Conservation (phyloP, 1,284 basidiomycete species). For the Apiotrichum siamense region DNA sequence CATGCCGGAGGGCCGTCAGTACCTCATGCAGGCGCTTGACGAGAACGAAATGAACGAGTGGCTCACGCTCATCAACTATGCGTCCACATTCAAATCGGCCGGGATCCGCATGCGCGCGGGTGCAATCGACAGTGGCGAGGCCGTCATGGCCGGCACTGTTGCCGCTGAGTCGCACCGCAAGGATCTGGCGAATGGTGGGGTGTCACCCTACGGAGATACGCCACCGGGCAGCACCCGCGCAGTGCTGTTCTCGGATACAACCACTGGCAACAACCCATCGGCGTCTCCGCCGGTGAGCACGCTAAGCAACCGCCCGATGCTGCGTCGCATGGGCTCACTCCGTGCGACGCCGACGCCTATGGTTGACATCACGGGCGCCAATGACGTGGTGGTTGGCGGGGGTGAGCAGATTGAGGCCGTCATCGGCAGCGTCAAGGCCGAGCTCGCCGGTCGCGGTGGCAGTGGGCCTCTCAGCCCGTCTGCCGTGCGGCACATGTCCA, state of each 20-base stretch:
- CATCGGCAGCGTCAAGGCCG: slow-evolving; percentile 77
- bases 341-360: slow-evolving; percentile 7
- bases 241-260: slow-evolving; percentile 2
- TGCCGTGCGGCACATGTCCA: no score
- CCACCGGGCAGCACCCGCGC: not conserved
- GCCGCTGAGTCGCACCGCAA: slow-evolving; percentile 66
- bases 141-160: slow-evolving; percentile 70
- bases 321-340: slow-evolving; percentile 15
- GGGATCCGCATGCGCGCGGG: slow-evolving; percentile 75
- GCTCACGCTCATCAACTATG: slow-evolving; percentile 91
- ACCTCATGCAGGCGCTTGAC: slow-evolving; percentile 68
- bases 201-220: not conserved
- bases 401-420: slow-evolving; percentile 58
- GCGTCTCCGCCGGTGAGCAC: no score
- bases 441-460: slow-evolving; percentile 54
- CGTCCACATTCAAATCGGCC: slow-evolving; percentile 79
- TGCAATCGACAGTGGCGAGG: slow-evolving; percentile 62
- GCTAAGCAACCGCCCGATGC: slow-evolving; percentile 2
- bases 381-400: slow-evolving; percentile 32
- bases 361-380: slow-evolving; percentile 34
- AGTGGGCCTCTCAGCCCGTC: no score
- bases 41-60: slow-evolving; percentile 81
- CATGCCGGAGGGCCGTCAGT: slow-evolving; percentile 63
- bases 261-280: not conserved
- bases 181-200: slow-evolving; percentile 20